These are phyloP conservation scores for Arachis monticola DNA, from an alignment of 331 rosid species.

Conservation along the genomic window DNA sequence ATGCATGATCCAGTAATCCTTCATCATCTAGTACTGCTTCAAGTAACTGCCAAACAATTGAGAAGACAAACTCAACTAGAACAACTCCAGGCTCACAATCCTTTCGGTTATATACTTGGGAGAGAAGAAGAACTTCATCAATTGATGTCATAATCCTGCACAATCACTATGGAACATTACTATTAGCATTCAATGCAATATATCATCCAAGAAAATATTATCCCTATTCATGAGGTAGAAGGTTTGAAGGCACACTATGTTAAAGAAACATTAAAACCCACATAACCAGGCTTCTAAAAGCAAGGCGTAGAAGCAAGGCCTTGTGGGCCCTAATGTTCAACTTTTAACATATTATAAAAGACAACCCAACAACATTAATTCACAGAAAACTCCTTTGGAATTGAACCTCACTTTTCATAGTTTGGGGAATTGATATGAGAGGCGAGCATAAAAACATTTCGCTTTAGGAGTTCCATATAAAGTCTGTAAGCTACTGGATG, in stretches of 20 bases:
- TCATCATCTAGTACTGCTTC: constrained; percentile 95
- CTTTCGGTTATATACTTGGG: constrained; percentile 60
- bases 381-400: constrained; percentile 12
- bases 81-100: constrained; percentile 74
- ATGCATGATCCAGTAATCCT: constrained; percentile 64
- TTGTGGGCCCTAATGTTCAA: not conserved
- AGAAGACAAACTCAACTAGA: constrained; percentile 82
- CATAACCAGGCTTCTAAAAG: not conserved
- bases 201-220: constrained; percentile 25
- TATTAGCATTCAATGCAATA: constrained; percentile 19
- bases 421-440: constrained; percentile 55
- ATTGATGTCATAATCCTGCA: constrained; percentile 84
- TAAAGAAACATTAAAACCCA: constrained; percentile 11
- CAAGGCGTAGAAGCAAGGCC: not conserved
- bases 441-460: constrained; percentile 49
- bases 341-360: constrained; percentile 2
- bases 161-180: constrained; percentile 42
- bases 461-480: constrained; percentile 79
- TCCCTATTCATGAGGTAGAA: not conserved
- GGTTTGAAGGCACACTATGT: not conserved
- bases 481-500: constrained; percentile 78
- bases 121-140: constrained; percentile 81
- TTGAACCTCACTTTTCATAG: constrained; percentile 63
- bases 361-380: constrained; percentile 1
- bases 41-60: constrained; percentile 79